Base-by-base conservation (phyloP, 164 flowering plant species). In the Dillenia turbinata region DNA sequence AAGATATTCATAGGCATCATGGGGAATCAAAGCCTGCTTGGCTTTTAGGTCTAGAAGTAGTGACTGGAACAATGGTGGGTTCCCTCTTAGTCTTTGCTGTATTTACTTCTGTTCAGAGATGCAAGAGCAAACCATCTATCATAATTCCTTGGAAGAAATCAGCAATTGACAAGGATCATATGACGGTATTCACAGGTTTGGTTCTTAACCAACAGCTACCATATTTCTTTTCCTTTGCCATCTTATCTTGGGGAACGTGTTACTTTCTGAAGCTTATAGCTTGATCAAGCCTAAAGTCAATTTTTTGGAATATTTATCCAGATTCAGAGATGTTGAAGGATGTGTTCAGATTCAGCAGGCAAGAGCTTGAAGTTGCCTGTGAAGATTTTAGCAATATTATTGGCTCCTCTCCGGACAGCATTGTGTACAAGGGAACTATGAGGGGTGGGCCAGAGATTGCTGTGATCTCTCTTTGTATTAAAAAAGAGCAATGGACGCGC, bases 351-450 rank as follows among this genome's bases (percentile, higher is more conserved):
- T 87, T 79, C 74, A 81, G 71, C 69, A 78, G 98, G 64, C 91
- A 89, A 71, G 98, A 89, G 51, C 97, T 94, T 61, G 98, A 94
- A 82, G 85, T 89, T 46, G 96, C 98, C 2, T 94, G 98, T 70
- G 98, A 90, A 81, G 98, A 94, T 74, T 94, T 94, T 71, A 90
- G 98, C 80, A 94, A 94, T 74, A 90, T 94, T 12, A 94, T 94
- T 67, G 98, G 92, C 65, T 84, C 95, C 52, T 94, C 96, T n/a
- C 82, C 91, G 9, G 96, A 90, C 60, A 90, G 96, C 72, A 60
- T 85, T 43, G 84, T 89, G 33, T 94, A 94, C 70, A 94, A 94
- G 67, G 98, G 98, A 44, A 87, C 69, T 53, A 72, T 86, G 64
- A 94, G 86, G 71, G 90, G 82, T 61, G 96, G 98, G 48, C 86